Base-by-base conservation (phyloP, 345 rosid genomes). In the Linum usitatissimum region DNA sequence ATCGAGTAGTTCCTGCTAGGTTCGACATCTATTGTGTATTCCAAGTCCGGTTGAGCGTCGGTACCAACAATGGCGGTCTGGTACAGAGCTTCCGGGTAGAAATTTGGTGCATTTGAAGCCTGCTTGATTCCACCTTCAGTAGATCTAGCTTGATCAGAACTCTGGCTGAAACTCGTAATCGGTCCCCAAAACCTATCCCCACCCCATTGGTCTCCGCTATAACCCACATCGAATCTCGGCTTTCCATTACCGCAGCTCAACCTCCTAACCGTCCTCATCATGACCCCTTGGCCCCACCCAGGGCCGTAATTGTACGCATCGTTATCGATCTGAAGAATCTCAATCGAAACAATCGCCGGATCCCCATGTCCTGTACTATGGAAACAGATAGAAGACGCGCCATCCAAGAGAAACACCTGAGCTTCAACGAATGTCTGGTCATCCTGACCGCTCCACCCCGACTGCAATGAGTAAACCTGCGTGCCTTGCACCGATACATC, bases 311-410 rank as follows among this genome's bases (percentile, higher is more conserved):
- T 74, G 73, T 90, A 94, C 67, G 96, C 87, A 40, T 68, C 69
- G 14, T 81, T 88, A 72, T 94, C 92, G 63, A 94, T 80, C 62
- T 94, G 97, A 53, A 90, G 96, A 75, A 94, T 77, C 69, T 94
- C 99, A 38, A 94, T 81, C 0, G 96, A 76, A 57, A 88, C 77
- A 51, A 94, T 83, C 0, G 96, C 86, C 13, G 96, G 99, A 77
- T 90, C 99, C 15, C 99, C 99, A 74, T 85, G 99, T 56, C 99
- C 99, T 1, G 99, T 94, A 66, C 97, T 86, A 20, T 94, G 99
- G 70, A 94, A 86, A 76, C 99, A 94, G 17, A 94, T 77, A 0
- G 97, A 80, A 28, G 77, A 79, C 0, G 92, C 83, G 6, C 89
- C 92, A 73, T 77, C 85, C 1, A 45, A 62, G 59, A 94, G 90